phyloP scores from a whole-genome alignment of 371 early-diverging fungal species.

The Apophysomyces trapeziformis region DNA sequence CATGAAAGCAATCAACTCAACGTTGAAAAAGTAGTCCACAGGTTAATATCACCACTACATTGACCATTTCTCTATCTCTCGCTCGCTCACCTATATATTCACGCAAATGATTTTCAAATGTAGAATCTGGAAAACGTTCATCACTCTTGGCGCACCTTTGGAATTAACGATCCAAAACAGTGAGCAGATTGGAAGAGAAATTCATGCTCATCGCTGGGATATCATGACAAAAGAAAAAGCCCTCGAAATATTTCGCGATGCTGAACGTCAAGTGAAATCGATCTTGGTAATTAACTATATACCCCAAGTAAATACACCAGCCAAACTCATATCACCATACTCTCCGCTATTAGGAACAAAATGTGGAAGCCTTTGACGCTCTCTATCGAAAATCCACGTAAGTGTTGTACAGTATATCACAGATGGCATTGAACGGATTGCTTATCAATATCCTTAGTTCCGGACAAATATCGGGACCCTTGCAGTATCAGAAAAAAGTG shows the following conservation, averaged over 20 bases:
- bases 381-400: constrained; percentile 13
- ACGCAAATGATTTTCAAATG: background rate
- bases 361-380: constrained; percentile 27
- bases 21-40: constrained; percentile 26
- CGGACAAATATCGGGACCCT: constrained; percentile 5
- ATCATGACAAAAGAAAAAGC: constrained; percentile 22
- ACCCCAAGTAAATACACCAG: too few relatives aligned
- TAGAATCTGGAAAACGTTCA: constrained; percentile 42
- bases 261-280: constrained; percentile 28
- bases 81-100: background rate
- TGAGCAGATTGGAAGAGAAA: constrained; percentile 15
- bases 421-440: background rate
- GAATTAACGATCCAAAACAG: constrained; percentile 31
- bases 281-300: constrained; percentile 25
- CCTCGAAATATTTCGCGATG: constrained; percentile 23
- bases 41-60: constrained; percentile 16
- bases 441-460: constrained; percentile 1
- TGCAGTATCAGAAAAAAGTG: constrained; percentile 18
- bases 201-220: constrained; percentile 25
- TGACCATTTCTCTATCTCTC: background rate
- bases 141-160: constrained; percentile 24
- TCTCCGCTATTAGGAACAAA: constrained; percentile 21
- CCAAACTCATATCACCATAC: too few relatives aligned
- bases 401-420: background rate
- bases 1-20: constrained; percentile 19